Conservation (phyloP, 1,284 basidiomycete species). For the Austroboletus niveus region DNA sequence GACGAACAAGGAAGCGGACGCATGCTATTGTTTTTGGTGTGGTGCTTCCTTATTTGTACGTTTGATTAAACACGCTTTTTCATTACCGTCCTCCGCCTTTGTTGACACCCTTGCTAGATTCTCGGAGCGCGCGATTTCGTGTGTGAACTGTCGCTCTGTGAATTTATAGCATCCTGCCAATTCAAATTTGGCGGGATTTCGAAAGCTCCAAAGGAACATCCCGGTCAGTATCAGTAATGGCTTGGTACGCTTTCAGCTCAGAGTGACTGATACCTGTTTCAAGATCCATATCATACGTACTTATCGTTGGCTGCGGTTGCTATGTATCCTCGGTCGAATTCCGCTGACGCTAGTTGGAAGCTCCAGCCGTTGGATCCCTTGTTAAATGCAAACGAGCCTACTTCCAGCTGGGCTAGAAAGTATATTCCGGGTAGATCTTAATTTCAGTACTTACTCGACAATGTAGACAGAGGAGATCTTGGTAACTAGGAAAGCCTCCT, state of each 20-base stretch:
- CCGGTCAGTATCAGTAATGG: conserved; percentile 49
- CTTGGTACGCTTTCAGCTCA: neutral
- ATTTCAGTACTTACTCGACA: conserved; percentile 19
- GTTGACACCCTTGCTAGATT: conserved; percentile 45
- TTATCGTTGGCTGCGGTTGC: conserved; percentile 80
- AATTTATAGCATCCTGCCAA: conserved; percentile 74
- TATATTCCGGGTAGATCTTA: conserved; percentile 39
- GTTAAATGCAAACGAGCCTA: conserved; percentile 66
- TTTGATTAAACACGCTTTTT: conserved; percentile 1
- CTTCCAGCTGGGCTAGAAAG: conserved; percentile 60
- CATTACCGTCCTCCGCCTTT: neutral
- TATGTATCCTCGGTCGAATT: conserved; percentile 51
- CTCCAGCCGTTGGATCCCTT: conserved; percentile 62
- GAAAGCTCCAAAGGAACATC: conserved; percentile 74
- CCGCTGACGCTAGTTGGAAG: conserved; percentile 47
- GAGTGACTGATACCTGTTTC: conserved; percentile 6
- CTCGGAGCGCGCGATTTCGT: conserved; percentile 58
- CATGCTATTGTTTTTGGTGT: conserved; percentile 96
- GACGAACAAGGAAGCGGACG: conserved; percentile 83
- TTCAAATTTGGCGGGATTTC: conserved; percentile 84
- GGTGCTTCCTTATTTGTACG: conserved; percentile 73
- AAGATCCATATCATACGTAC: conserved; percentile 91
- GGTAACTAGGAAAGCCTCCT: too few species aligned
- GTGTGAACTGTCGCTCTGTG: conserved; percentile 51
- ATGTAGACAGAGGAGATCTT: too few species aligned